These are phyloP conservation scores for Climacium dendroides DNA, from an alignment of 225 moss, liverwort and hornwort species.

Conservation along the genomic window DNA sequence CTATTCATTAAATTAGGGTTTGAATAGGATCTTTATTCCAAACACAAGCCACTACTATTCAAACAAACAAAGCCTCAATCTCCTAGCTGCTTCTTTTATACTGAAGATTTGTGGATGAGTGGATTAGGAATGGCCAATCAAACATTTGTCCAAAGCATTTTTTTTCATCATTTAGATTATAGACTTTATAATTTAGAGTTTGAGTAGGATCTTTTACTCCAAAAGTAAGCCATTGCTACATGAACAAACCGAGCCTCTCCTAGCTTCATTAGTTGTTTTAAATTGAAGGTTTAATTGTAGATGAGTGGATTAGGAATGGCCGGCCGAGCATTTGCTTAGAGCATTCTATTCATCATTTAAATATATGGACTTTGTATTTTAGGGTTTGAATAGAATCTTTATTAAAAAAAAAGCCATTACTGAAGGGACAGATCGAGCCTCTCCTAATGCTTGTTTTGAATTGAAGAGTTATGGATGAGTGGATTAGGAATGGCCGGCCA, in stretches of 20 bases:
- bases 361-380: background rate
- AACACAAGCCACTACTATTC: background rate
- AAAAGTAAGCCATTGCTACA: background rate
- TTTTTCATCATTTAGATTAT: background rate
- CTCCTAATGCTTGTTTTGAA: background rate
- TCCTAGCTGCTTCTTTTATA: background rate
- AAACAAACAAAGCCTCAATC: fast-evolving
- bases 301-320: background rate
- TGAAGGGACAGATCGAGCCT: fast-evolving
- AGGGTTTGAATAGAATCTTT: no score
- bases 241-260: fast-evolving
- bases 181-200: background rate
- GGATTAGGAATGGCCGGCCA: background rate
- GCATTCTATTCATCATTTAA: background rate
- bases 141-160: background rate
- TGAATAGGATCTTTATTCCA: background rate
- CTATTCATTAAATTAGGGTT: background rate
- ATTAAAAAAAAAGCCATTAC: background rate
- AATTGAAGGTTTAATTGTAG: background rate
- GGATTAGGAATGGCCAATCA: background rate
- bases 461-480: background rate
- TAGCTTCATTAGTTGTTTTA: no score
- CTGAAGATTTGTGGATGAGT: background rate
- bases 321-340: background rate
- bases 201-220: background rate